phyloP scores from a whole-genome alignment of 2,329 filamentous ascomycete genomes.

The Hypomyces rosellus region DNA sequence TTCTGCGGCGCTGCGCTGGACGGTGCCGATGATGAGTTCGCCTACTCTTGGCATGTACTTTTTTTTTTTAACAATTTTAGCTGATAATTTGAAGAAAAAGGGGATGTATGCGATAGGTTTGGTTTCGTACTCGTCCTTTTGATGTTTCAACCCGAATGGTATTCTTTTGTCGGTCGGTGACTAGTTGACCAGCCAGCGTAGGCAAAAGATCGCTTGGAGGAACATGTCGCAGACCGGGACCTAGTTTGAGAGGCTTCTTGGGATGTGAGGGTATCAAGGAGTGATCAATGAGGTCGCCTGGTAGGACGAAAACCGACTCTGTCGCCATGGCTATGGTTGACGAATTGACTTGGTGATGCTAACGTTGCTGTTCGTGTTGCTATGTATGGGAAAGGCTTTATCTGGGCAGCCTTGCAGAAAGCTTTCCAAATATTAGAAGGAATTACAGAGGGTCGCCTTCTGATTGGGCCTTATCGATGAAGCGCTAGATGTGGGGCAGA shows the following conservation, averaged over 20 bases:
- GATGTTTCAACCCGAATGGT: constrained; percentile 70
- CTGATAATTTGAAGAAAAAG: not conserved
- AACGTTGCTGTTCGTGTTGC: not conserved
- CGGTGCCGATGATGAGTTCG: constrained; percentile 83
- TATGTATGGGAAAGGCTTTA: not conserved
- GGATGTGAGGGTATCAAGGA: constrained; percentile 60
- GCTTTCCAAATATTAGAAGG: not conserved
- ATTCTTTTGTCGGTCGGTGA: constrained; percentile 66
- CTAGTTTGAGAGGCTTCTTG: constrained; percentile 69
- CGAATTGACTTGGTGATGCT: too few relatives aligned
- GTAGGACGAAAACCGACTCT: constrained; percentile 63
- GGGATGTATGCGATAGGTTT: constrained; percentile 17
- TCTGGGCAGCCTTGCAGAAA: not conserved
- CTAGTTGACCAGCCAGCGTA: constrained; percentile 60
- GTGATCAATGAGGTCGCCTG: constrained; percentile 68
- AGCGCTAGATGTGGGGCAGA: too few relatives aligned
- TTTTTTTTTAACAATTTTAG: constrained; percentile 4
- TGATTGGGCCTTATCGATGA: too few relatives aligned
- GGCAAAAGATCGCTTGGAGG: constrained; percentile 68
- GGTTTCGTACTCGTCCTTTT: constrained; percentile 54
- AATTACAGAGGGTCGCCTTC: too few relatives aligned
- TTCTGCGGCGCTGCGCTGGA: constrained; percentile 70
- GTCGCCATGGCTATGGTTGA: constrained; percentile 41
- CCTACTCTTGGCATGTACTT: constrained; percentile 74
- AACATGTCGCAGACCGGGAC: constrained; percentile 76